Evolutionary conservation across 2,329 filamentous ascomycete genomes (phyloP), one percentile per base, ranked within the genome.

Genomic region (Aspergillus pseudonomiae): DNA sequence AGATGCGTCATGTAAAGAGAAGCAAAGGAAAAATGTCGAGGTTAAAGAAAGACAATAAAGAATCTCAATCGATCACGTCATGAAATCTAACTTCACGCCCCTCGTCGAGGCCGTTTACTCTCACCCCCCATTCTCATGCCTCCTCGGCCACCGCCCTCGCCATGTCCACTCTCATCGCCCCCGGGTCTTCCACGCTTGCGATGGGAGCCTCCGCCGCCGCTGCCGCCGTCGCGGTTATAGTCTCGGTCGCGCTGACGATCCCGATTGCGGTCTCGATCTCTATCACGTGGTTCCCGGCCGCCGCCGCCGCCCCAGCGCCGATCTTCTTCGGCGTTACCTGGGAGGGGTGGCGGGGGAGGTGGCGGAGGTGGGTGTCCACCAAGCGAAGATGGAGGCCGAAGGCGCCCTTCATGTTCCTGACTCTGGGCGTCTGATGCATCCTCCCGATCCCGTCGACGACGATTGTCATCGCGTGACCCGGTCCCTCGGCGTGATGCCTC

Each of bases 91-190:
- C 32, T 46, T 76, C 66, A 79, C 30, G 68, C 69, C 56, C 79
- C 79, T 58, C 79, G 75, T 62, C 79, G 77, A 53, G 76, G 72
- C 50, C 79, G 76, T 67, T 81, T 81, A 65, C 69, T 79, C 16
- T 81, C 79, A 60, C 73, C 73, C 16, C 77, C 75, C 66, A 74
- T 75, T n/a, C 79, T 70, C 61, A 71, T 74, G n/a, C 77, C 78
- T 45, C 76, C 73, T 39, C 78, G 72, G 19, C 67, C 70, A 41
- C 69, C 69, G 43, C 71, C 62, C 19, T 74, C 72, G 34, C 67
- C 70, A 46, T 69, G 71, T 57, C 68, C 71, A 41, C 68, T 68
- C 50, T 75, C 74, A 5, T 78, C 75, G 21, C 72, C 73, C 55
- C 77, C 77, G 21, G 73, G 71, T 48, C 76, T 75, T 59, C 75